Evolutionary conservation across 179 eudicot species (phyloP), one percentile per base, ranked within the genome.

Genomic region (Spinacia oleracea): DNA sequence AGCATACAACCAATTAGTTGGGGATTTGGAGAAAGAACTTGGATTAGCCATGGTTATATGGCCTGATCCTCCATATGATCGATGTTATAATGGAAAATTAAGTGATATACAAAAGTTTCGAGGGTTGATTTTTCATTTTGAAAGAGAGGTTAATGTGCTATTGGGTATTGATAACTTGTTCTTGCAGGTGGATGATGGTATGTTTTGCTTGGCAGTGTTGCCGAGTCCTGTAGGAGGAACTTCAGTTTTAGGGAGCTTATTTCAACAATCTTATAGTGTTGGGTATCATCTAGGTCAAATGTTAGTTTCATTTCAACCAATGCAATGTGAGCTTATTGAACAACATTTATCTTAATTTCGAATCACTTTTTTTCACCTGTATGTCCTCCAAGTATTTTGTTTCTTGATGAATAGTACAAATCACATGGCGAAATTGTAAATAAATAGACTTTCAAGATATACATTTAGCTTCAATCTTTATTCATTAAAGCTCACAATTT

Each of bases 171-270:
- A 27, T 0, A 80, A 70, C 38, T 73, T 80, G 62, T 80, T 80
- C 75, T 35, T 80, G 32, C 83, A 80, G 58, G 83, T 69, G 51
- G 83, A 75, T 6, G 70, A 69, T 48, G 70, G 40, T 1, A 21
- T 75, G 76, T 80, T 80, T 25, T 80, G 83, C 64, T 59, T 80
- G 60, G 79, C 60, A 18, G 75, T 80, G 43, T 75, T 80, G 75
- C 79, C 79, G 14, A 80, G 83, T 58, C 83, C 83, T 69, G 42
- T 50, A 69, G 70, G 75, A 80, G 83, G 83, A 80, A 68, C 71
- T 58, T 68, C 83, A 4, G 79, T 80, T 58, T 68, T 80, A 34
- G 83, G 83, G 75, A 75, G 68, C 48, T 75, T 80, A 74, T 80
- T 75, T 80, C 83, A 80, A 34, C 83, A 80, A 40, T 75, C 70